Percentiles rank a stretch among this genome's conserved stretches.
These are phyloP conservation scores for Aspergillus ruber DNA, from an alignment of 2,329 filamentous ascomycete species.

Conservation along the genomic window DNA sequence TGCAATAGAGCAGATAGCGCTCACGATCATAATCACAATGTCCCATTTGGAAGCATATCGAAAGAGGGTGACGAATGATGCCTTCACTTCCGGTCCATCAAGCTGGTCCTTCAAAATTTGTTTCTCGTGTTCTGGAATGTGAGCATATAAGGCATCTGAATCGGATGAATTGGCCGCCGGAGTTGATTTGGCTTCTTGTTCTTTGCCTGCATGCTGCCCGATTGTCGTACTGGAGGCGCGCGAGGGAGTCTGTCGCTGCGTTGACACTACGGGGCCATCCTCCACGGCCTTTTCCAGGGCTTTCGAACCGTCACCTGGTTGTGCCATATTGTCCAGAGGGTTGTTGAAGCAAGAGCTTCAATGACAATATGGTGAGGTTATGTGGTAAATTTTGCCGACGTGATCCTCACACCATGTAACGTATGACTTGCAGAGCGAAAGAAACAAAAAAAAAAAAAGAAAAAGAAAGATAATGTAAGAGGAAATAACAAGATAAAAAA, in stretches of 20 bases:
- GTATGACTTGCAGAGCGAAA: neutral
- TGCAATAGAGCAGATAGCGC: conserved; percentile 59
- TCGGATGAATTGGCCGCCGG: conserved; percentile 22
- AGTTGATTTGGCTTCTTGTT: conserved; percentile 35
- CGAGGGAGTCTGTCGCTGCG: neutral
- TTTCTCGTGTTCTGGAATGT: conserved; percentile 61
- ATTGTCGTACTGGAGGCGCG: conserved; percentile 1
- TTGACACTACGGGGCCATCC: neutral
- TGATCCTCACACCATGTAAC: neutral
- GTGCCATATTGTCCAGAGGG: neutral
- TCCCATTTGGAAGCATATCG: conserved; percentile 65
- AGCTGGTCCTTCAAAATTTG: conserved; percentile 64
- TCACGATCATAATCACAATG: conserved; percentile 56
- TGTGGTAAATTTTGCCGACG: neutral
- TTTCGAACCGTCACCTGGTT: neutral
- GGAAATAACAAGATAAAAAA: no score
- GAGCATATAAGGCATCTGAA: conserved; percentile 48
- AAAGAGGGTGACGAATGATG: conserved; percentile 60
- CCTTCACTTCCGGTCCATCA: conserved; percentile 55
- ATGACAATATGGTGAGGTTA: neutral
- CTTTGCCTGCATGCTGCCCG: conserved; percentile 4
- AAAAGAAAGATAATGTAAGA: neutral
- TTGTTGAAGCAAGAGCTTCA: neutral
- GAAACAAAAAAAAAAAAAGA: no score
- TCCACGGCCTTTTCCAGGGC: neutral